Base-by-base conservation (phyloP, 495 filamentous ascomycete species). In the Sordaria brevicollis region DNA sequence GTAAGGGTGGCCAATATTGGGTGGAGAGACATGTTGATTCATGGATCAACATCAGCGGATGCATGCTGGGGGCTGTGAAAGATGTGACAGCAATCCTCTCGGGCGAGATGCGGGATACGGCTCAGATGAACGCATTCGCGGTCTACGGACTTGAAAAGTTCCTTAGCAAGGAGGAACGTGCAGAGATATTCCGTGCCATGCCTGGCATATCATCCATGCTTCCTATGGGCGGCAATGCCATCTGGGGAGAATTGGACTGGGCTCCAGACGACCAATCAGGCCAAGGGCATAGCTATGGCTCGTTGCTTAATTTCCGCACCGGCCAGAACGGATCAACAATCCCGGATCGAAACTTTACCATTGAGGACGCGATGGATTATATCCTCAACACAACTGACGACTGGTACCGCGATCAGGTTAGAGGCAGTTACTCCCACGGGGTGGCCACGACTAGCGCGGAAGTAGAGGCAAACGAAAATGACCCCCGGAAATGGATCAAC, bases 81-180 rank as follows among this genome's bases (percentile, higher is more conserved):
- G 93, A 93, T 62, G 80, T 97, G 29, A 91, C 95, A 1, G 96
- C 95, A 9, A 87, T 98, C 7, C 86, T 98, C 0, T 97, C 93
- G 0, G 95, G 95, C 35, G 95, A 99, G 81, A 99, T 98, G 95
- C 91, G 93, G 72, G 95, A 99, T 76, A 99, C 95, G 0, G 95
- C 95, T 1, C 95, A 98, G 76, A 87, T 99, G 15, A 99, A 98
- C 77, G 86, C 93, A n/a, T 97, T 98, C 72, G 95, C 95, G 9
- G 93, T 99, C 13, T 99, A 97, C 74, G 96, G 95, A 0, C 87
- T 99, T 1, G 95, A 99, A 80, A 97, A 94, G 74, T 99, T 99
- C 79, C 85, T 99, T 6, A 91, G 89, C 72, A 92, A 90, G 71
- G 87, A 93, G 67, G 95, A 99, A 77, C 87, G 95, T 62, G 92